Evolutionary conservation across 2,329 filamentous ascomycete genomes (phyloP), one percentile per base, ranked within the genome.

Genomic region (Colletotrichum truncatum): DNA sequence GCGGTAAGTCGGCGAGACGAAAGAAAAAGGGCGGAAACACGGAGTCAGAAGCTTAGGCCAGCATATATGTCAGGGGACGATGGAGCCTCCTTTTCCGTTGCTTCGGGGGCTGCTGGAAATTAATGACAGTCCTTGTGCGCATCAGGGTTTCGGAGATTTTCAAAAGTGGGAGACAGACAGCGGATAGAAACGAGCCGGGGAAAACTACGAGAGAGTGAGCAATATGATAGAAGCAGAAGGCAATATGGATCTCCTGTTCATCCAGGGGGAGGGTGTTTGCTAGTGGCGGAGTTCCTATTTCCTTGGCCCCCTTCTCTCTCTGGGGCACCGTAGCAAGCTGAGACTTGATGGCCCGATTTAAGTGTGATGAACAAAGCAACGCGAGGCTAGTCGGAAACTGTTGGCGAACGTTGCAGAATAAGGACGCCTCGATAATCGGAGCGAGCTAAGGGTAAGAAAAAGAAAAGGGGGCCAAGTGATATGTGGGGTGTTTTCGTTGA

Each of bases 321-420:
- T 30, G 46, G 53, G 60, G 45, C 28, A 58, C 60, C 23, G 45
- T 18, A 34, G 45, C 21, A 26, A 36, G 43, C 16, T 64, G 41
- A 58, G 41, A 41, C 43, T 58, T 16, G 32, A 32, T n/a, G 16
- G 14, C 39, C 49, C 43, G 12, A 48, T 57, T 57, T 39, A 21
- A 58, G 55, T 64, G 39, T 34, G 34, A 51, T 30, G 28, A 25
- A 65, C 48, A 65, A 65, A 65, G 62, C 61, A 52, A 60, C 3
- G 18, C 7, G 8, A 11, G 21, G 43, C 25, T 52, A 43, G 60
- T 45, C 43, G 45, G 53, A 52, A n/a, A 55, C 48, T 54, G 56
- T 61, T 61, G 54, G 52, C 45, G 43, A 64, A 60, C 46, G 62
- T 64, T 62, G 56, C 62, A 65, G 48, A 49, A 60, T 52, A 30